A percentile compares a stretch with the other conserved stretches of the same genome.
Conservation (phyloP, 176 grass and related monocot genomes). For the Bothriochloa decipiens region DNA sequence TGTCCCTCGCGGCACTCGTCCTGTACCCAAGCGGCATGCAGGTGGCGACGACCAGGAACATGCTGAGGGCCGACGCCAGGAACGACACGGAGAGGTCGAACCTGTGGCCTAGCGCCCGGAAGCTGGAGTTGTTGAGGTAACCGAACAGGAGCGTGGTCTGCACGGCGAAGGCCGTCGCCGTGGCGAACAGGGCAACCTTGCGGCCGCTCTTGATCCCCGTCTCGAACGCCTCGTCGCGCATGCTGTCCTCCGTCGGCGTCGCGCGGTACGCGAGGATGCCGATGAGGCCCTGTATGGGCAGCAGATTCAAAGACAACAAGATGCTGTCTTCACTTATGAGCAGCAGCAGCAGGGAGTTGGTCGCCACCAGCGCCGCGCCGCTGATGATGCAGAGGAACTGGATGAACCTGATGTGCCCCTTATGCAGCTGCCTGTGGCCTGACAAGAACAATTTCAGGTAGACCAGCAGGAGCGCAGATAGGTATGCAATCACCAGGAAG, state of each 20-base stretch:
- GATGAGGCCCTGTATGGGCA: conserved; percentile 38
- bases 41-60: conserved; percentile 41
- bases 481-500: conserved; percentile 21
- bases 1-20: neutral
- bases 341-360: conserved; percentile 37
- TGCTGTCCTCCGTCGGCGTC: conserved; percentile 41
- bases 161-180: conserved; percentile 30
- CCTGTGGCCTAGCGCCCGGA: conserved; percentile 8
- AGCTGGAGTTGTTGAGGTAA: conserved; percentile 27
- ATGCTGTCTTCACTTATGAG: conserved; percentile 37
- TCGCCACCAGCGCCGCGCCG: conserved; percentile 25
- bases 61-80: conserved; percentile 44
- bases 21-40: conserved; percentile 45
- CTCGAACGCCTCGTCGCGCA: conserved; percentile 40
- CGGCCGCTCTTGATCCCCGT: conserved; percentile 29
- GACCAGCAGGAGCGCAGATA: conserved; percentile 32
- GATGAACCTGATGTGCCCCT: conserved; percentile 27
- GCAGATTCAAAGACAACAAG: conserved; percentile 35
- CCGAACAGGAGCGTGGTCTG: conserved; percentile 37
- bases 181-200: conserved; percentile 40
- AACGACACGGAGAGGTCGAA: conserved; percentile 39
- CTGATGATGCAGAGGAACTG: conserved; percentile 39
- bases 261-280: conserved; percentile 35
- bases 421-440: conserved; percentile 8
- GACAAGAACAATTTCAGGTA: conserved; percentile 47